These are phyloP conservation scores for Macrophomina pseudophaseolina DNA, from an alignment of 2,329 filamentous ascomycete genomes.

Conservation along the genomic window DNA sequence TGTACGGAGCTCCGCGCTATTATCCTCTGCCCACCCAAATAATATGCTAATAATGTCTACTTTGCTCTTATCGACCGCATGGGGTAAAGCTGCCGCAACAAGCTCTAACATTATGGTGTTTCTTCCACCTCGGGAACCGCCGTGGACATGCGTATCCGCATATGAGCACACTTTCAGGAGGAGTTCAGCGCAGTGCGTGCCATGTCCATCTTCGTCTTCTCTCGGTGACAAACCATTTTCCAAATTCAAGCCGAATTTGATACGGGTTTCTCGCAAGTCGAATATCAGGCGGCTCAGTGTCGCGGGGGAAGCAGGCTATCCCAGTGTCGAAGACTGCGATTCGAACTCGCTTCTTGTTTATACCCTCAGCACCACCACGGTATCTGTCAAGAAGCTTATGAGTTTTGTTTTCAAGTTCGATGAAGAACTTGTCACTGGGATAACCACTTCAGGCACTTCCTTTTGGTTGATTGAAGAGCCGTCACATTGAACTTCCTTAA, in stretches of 20 bases:
- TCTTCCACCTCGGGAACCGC: slow-evolving; percentile 11
- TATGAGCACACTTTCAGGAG: slow-evolving; percentile 29
- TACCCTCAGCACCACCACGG: not conserved
- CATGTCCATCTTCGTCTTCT: slow-evolving; percentile 28
- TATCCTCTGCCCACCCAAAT: slow-evolving; percentile 27
- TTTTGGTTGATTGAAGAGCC: not conserved
- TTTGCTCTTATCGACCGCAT: slow-evolving; percentile 28
- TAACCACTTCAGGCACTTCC: not conserved
- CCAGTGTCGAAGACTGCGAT: not conserved
- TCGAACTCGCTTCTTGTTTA: not conserved
- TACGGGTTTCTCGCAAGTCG: not conserved
- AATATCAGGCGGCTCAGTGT: not conserved
- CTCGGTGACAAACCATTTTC: slow-evolving; percentile 4
- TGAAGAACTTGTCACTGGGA: not conserved
- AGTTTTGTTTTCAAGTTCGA: not conserved
- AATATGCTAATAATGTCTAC: slow-evolving; percentile 31
- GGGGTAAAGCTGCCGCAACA: slow-evolving; percentile 27
- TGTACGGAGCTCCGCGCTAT: not conserved
- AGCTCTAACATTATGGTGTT: not conserved
- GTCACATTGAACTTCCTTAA: no score
- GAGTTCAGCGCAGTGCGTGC: slow-evolving; percentile 28
- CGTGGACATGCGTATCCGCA: slow-evolving; percentile 28
- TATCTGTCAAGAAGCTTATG: not conserved
- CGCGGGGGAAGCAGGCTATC: not conserved
- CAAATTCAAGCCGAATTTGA: not conserved